Conservation (phyloP, 2,329 filamentous ascomycete species). For the Escovopsis sp. region DNA sequence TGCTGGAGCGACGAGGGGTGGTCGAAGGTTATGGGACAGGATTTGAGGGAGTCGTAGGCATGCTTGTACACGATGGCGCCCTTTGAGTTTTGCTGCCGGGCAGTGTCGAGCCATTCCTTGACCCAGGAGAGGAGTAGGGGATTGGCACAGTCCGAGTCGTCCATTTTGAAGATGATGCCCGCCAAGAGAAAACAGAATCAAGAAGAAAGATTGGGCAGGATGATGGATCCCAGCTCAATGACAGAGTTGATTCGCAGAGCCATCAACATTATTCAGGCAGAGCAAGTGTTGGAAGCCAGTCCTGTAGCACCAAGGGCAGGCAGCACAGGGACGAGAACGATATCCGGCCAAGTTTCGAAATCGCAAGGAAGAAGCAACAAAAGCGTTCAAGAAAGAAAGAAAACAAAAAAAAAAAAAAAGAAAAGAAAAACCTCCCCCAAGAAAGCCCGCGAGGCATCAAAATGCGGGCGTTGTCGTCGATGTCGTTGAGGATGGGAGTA, state of each 20-base stretch:
- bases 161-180: conserved; percentile 2
- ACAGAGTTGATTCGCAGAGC: neutral
- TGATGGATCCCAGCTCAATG: too few species aligned
- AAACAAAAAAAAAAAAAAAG: neutral
- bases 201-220: too few species aligned
- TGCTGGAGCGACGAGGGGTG: conserved; percentile 61
- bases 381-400: neutral
- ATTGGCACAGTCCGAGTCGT: conserved; percentile 42
- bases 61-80: conserved; percentile 58
- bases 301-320: too few species aligned
- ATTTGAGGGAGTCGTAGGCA: conserved; percentile 63
- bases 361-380: neutral
- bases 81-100: conserved; percentile 54
- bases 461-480: too few species aligned
- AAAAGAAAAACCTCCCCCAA: neutral
- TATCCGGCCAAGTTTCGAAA: too few species aligned
- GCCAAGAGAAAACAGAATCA: too few species aligned
- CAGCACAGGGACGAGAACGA: too few species aligned
- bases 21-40: conserved; percentile 53
- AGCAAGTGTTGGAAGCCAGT: neutral
- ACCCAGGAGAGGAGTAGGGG: conserved; percentile 59
- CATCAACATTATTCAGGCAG: neutral
- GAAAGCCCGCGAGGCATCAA: too few species aligned
- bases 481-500: too few species aligned
- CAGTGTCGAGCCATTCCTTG: conserved; percentile 61